Percentiles rank a stretch among this genome's conserved stretches.
Conservation (phyloP, 805 yeast species). For the Ogataea ramenticola region DNA sequence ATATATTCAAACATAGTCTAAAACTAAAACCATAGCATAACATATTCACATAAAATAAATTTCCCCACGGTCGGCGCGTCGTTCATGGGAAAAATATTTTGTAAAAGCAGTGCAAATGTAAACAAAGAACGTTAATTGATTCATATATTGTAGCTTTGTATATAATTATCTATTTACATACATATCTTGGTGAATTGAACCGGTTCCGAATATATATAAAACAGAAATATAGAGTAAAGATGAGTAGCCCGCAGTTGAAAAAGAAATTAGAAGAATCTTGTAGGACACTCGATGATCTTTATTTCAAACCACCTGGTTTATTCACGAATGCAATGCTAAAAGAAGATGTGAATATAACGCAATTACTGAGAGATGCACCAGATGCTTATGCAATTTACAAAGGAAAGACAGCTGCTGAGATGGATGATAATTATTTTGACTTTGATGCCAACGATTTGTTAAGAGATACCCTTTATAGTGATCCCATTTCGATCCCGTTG, state of each 20-base stretch:
- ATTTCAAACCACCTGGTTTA: slow-evolving; percentile 8
- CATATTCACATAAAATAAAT: too few relatives aligned
- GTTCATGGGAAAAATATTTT: too few relatives aligned
- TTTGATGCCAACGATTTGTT: background rate
- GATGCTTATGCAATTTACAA: slow-evolving; percentile 13
- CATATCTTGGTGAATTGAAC: too few relatives aligned
- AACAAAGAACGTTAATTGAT: too few relatives aligned
- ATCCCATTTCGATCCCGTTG: background rate
- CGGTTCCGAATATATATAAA: too few relatives aligned
- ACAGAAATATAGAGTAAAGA: background rate
- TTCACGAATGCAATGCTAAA: slow-evolving; percentile 16
- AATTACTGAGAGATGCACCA: slow-evolving; percentile 15
- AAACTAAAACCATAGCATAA: too few relatives aligned
- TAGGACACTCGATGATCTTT: slow-evolving; percentile 2
- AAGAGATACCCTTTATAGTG: background rate
- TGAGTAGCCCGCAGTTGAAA: too few relatives aligned
- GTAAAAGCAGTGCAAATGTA: too few relatives aligned
- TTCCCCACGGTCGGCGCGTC: too few relatives aligned
- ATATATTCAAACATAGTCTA: too few relatives aligned
- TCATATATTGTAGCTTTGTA: too few relatives aligned
- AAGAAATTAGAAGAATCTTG: slow-evolving; percentile 8
- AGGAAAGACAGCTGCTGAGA: slow-evolving; percentile 12
- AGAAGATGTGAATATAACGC: slow-evolving; percentile 13
- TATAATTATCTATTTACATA: too few relatives aligned
- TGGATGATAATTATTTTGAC: slow-evolving; percentile 6